Conservation (phyloP, 2,329 filamentous ascomycete species). For the Stemphylium beticola region DNA sequence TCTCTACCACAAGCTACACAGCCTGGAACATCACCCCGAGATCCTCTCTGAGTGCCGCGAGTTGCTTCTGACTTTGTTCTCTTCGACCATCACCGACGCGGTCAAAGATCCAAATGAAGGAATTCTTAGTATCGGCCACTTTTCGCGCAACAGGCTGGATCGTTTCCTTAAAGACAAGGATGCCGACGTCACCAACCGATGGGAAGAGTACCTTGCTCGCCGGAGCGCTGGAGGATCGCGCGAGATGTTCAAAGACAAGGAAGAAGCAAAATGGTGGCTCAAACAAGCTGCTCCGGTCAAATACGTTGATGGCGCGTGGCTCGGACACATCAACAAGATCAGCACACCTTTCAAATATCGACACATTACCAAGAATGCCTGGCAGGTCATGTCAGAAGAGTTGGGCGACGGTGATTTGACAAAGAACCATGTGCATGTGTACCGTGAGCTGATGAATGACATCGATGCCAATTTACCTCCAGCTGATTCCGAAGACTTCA, state of each 20-base stretch:
- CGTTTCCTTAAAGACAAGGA: conserved; percentile 45
- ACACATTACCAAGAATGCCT: conserved; percentile 51
- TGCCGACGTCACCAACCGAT: conserved; percentile 37
- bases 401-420: conserved; percentile 57
- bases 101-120: conserved; percentile 15
- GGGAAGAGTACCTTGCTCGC: conserved; percentile 45
- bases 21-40: conserved; percentile 48
- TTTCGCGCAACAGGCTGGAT: conserved; percentile 29
- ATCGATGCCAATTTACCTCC: conserved; percentile 43
- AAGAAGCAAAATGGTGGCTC: conserved; percentile 52
- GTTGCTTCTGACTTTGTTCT: conserved; percentile 45
- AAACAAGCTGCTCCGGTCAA: conserved; percentile 53
- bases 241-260: conserved; percentile 47
- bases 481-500: conserved; percentile 40
- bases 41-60: conserved; percentile 43
- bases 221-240: conserved; percentile 42
- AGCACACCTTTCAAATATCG: conserved; percentile 53
- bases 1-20: conserved; percentile 52
- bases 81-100: conserved; percentile 39
- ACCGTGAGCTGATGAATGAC: conserved; percentile 40
- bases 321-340: conserved; percentile 54
- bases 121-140: conserved; percentile 44
- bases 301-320: conserved; percentile 58
- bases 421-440: conserved; percentile 55
- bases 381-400: conserved; percentile 59